These are phyloP conservation scores for Penicillium paradoxum DNA, from an alignment of 495 filamentous ascomycete genomes.

Conservation along the genomic window DNA sequence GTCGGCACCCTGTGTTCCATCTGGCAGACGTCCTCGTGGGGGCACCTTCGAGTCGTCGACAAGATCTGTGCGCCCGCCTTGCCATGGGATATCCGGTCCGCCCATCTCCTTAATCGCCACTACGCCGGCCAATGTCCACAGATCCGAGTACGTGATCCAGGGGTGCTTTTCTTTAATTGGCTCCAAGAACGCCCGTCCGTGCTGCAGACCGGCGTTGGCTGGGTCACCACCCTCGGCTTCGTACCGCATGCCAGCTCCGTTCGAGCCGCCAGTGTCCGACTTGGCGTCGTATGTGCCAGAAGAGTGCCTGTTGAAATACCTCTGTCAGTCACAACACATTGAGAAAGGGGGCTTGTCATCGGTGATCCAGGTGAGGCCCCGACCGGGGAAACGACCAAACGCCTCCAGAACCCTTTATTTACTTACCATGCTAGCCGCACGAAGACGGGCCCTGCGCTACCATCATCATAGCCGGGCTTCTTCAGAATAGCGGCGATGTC, in stretches of 20 bases:
- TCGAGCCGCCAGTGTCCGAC: slow-evolving; percentile 56
- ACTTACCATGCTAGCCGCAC: slow-evolving; percentile 58
- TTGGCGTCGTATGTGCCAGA: slow-evolving; percentile 55
- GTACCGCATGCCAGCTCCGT: slow-evolving; percentile 62
- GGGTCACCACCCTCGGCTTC: slow-evolving; percentile 60
- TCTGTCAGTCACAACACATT: slow-evolving; percentile 10
- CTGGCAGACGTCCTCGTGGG: slow-evolving; percentile 53
- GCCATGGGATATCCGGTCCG: slow-evolving; percentile 51
- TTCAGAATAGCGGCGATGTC: slow-evolving; percentile 52
- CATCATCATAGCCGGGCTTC: slow-evolving; percentile 59
- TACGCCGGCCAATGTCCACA: slow-evolving; percentile 58
- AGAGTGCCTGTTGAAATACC: slow-evolving; percentile 43
- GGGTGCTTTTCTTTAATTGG: slow-evolving; percentile 52
- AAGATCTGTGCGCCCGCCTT: slow-evolving; percentile 53
- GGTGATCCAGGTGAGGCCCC: slow-evolving; percentile 8
- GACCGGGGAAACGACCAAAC: slow-evolving; percentile 3
- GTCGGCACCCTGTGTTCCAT: slow-evolving; percentile 53
- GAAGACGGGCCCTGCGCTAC: slow-evolving; percentile 56
- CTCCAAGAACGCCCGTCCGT: slow-evolving; percentile 59
- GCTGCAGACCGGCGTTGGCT: slow-evolving; percentile 58
- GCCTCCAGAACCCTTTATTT: slow-evolving; percentile 1
- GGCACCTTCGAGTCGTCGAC: slow-evolving; percentile 54
- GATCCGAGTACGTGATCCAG: slow-evolving; percentile 61
- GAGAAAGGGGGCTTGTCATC: background rate
- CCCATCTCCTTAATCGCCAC: slow-evolving; percentile 55